Evolutionary conservation across 2,329 filamentous ascomycete species (phyloP), one percentile per base, ranked within the genome.

Genomic region (Fusarium subglutinans): DNA sequence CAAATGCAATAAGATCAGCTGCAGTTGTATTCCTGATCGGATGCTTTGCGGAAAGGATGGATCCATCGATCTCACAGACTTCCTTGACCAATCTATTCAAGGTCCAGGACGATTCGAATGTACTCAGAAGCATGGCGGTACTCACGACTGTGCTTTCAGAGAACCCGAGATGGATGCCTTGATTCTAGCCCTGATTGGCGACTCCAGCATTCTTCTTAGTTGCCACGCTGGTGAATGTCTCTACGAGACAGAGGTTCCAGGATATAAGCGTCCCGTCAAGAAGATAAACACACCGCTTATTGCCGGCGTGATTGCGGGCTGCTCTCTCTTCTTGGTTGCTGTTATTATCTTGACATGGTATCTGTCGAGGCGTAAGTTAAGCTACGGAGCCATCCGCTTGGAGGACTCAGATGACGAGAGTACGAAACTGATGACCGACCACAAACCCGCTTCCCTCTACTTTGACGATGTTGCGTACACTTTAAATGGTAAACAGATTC

Each of bases 261-360:
- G 97, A 24, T 99, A 97, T 79, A 88, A 93, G 75, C 89, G 93
- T 26, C 95, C 96, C 2, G 89, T 98, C 69, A 98, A 98, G 85
- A 92, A 92, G 80, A 98, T 99, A 84, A 99, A 99, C 82, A 98
- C 96, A 0, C 96, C 96, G 7, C 87, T 99, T 55, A 99, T 99
- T 76, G 96, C 97, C 17, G 93, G 94, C 20, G 93, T 98, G 53
- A 98, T 99, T 78, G 95, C 95, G 30, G 92, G 90, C 12, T 93
- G 91, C 78, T 93, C 93, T 1, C 87, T 99, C 1, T 98, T 98
- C 79, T 87, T 99, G 18, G 94, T 97, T n/a, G 93, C 91, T 4
- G 90, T 96, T 57, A 94, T 98, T 54, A 84, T 98, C 22, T 79
- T 90, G 3, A 90, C 95, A 26, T 99, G 95, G 95, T 97, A 97